Evolutionary conservation across 2,329 filamentous ascomycete genomes (phyloP).

Genomic region (Pezicula neosporulosa): DNA sequence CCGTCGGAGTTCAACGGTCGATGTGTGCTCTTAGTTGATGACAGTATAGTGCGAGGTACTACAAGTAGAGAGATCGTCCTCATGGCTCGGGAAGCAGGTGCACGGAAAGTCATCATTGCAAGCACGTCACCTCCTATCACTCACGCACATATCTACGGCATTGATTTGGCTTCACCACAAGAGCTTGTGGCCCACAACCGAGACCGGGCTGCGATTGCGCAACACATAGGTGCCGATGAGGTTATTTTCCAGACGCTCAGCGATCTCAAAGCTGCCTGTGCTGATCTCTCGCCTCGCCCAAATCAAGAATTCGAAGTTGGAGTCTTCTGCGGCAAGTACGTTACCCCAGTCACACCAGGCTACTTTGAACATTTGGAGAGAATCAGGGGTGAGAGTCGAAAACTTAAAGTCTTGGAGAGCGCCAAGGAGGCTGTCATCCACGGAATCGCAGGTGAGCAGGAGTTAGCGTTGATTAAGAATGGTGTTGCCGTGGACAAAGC

Average conservation of each 20-base stretch:
- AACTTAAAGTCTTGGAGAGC: conserved; percentile 61
- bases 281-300: conserved; percentile 61
- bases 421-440: conserved; percentile 63
- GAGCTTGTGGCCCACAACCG: conserved; percentile 72
- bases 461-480: conserved; percentile 60
- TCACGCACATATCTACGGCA: conserved; percentile 84
- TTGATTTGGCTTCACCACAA: conserved; percentile 67
- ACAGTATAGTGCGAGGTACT: conserved; percentile 84
- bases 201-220: conserved; percentile 55
- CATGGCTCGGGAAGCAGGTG: conserved; percentile 83
- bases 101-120: conserved; percentile 77
- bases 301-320: conserved; percentile 78
- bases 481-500: conserved; percentile 53
- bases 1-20: conserved; percentile 78
- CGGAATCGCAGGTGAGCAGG: conserved; percentile 55
- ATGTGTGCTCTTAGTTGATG: conserved; percentile 81
- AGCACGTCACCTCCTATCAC: conserved; percentile 80
- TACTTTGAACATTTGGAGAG: conserved; percentile 82
- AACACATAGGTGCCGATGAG: conserved; percentile 68
- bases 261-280: conserved; percentile 77
- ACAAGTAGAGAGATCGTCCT: conserved; percentile 75
- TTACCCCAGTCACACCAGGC: conserved; percentile 71
- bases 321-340: conserved; percentile 86
- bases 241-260: conserved; percentile 76
- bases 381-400: conserved; percentile 66